These are phyloP conservation scores for Russula virescens DNA, from an alignment of 768 basidiomycete species.

Conservation along the genomic window DNA sequence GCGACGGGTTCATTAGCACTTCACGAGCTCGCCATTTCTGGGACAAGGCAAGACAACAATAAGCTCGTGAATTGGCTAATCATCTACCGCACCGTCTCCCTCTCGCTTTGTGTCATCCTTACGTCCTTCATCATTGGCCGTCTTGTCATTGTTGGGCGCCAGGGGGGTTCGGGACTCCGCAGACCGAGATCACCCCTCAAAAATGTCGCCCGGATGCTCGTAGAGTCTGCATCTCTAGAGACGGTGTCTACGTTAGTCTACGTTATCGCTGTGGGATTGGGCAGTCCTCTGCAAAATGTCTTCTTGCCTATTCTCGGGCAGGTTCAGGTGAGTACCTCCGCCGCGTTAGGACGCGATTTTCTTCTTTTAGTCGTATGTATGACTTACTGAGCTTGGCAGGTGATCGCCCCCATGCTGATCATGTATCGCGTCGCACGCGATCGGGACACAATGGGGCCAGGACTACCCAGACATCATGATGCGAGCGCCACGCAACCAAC, in stretches of 20 bases:
- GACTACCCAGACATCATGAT: background rate
- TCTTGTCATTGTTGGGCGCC: slow-evolving; percentile 2
- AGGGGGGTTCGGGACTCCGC: background rate
- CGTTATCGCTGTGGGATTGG: slow-evolving; percentile 20
- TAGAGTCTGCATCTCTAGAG: slow-evolving; percentile 23
- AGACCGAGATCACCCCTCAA: slow-evolving; percentile 7
- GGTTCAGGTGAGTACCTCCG: slow-evolving; percentile 14
- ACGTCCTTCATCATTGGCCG: slow-evolving; percentile 19
- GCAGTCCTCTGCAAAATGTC: slow-evolving; percentile 19
- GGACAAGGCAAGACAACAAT: slow-evolving; percentile 1
- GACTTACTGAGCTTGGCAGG: background rate
- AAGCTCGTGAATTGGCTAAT: slow-evolving; percentile 20
- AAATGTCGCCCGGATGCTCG: slow-evolving; percentile 2
- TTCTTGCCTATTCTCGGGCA: slow-evolving; percentile 24
- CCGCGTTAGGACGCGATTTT: background rate
- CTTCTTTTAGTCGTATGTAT: too few relatives aligned
- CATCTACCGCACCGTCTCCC: slow-evolving; percentile 24
- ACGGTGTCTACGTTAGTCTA: slow-evolving; percentile 15
- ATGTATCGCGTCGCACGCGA: slow-evolving; percentile 20
- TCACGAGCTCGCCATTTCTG: slow-evolving; percentile 18
- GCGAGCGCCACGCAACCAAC: background rate
- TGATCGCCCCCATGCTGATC: slow-evolving; percentile 22
- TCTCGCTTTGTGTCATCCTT: slow-evolving; percentile 17
- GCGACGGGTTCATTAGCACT: slow-evolving; percentile 25
- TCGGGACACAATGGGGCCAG: background rate